Evolutionary conservation across 768 basidiomycete genomes (phyloP).

Genomic region (Mycena filopes): DNA sequence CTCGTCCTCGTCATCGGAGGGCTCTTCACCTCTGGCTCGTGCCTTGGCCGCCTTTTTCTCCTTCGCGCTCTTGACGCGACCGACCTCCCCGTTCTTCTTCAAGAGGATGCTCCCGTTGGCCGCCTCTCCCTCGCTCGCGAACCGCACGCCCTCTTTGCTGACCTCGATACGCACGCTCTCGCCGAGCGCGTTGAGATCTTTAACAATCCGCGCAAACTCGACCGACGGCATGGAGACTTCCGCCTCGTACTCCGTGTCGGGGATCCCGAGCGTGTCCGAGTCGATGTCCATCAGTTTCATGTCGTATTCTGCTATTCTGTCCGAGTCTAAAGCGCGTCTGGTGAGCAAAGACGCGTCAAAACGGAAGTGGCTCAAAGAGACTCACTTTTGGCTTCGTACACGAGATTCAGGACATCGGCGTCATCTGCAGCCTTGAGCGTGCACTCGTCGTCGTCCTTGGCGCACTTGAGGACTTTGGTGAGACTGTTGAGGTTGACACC

Average conservation of each 20-base stretch:
- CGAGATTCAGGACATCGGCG: conserved; percentile 86
- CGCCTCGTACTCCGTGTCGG: conserved; percentile 97
- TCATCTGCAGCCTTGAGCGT: conserved; percentile 93
- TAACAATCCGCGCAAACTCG: conserved; percentile 93
- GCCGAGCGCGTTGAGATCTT: conserved; percentile 89
- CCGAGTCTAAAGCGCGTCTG: conserved; percentile 67
- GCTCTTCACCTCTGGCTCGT: conserved; percentile 36
- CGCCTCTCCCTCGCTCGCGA: conserved; percentile 92
- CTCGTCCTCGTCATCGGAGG: conserved; percentile 53
- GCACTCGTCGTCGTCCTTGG: conserved; percentile 94
- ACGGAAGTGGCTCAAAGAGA: conserved; percentile 30
- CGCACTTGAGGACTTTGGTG: conserved; percentile 96
- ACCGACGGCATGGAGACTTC: conserved; percentile 85
- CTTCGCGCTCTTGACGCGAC: conserved; percentile 55
- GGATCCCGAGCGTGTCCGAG: conserved; percentile 92
- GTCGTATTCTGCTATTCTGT: conserved; percentile 96
- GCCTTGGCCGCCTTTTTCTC: conserved; percentile 44
- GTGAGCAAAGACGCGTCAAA: conserved; percentile 11
- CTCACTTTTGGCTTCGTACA: conserved; percentile 91
- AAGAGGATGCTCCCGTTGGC: conserved; percentile 91
- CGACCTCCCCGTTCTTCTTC: conserved; percentile 73
- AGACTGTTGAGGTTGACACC: conserved; percentile 89
- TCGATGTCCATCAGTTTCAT: conserved; percentile 99
- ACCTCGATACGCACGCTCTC: conserved; percentile 97
- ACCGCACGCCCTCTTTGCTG: conserved; percentile 93